Percentiles rank a stretch among this genome's conserved stretches.
These are phyloP conservation scores for Colletotrichum eleusines DNA, from an alignment of 2,329 filamentous ascomycete genomes.

Conservation along the genomic window DNA sequence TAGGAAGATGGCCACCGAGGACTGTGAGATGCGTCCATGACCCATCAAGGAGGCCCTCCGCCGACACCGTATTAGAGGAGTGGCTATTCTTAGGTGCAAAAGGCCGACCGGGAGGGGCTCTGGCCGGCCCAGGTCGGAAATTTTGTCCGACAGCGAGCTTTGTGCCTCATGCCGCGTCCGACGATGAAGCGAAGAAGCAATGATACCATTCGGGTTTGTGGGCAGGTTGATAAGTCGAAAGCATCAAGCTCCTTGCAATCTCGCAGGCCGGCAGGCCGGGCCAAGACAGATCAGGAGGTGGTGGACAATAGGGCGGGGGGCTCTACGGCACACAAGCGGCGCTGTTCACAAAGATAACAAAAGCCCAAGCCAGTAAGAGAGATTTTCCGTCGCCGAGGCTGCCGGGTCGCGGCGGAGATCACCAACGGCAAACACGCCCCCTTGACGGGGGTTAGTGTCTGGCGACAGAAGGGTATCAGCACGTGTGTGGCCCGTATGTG, in stretches of 20 bases:
- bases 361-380: background rate
- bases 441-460: slow-evolving; percentile 16
- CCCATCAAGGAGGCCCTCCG: background rate
- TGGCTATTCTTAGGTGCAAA: background rate
- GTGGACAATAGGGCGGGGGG: too few relatives aligned
- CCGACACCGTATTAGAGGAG: background rate
- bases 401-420: slow-evolving; percentile 15
- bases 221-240: background rate
- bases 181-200: background rate
- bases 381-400: slow-evolving; percentile 2
- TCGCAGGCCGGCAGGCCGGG: background rate
- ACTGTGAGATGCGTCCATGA: background rate
- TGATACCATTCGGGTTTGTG: background rate
- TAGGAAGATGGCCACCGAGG: background rate
- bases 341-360: too few relatives aligned
- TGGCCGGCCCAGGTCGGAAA: background rate
- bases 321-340: too few relatives aligned
- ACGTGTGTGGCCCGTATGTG: background rate
- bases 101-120: background rate
- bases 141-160: background rate
- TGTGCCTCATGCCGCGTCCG: background rate
- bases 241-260: background rate
- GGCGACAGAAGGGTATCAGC: slow-evolving; percentile 31
- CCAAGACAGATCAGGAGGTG: background rate
- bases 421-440: background rate